phyloP scores from a whole-genome alignment of 2,329 filamentous ascomycete species.

The Diplodia mutila region DNA sequence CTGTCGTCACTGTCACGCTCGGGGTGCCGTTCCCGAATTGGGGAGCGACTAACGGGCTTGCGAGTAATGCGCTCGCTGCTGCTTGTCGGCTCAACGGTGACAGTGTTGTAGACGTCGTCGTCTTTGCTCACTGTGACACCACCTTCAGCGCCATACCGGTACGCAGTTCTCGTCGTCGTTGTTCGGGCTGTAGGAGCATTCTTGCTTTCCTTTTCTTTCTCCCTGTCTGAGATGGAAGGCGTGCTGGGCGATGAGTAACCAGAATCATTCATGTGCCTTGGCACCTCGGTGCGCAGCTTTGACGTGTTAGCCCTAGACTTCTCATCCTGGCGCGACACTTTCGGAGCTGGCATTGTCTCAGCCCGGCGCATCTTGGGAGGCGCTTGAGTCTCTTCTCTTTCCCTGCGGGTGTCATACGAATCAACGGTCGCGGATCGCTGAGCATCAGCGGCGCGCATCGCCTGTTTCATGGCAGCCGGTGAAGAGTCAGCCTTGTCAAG shows the following conservation, averaged over 20 bases:
- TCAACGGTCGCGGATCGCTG: conserved; percentile 39
- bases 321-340: conserved; percentile 37
- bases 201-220: conserved; percentile 32
- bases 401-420: conserved; percentile 34
- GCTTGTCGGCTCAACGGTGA: conserved; percentile 38
- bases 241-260: conserved; percentile 32
- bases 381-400: conserved; percentile 31
- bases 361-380: conserved; percentile 45
- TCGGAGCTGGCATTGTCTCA: conserved; percentile 46
- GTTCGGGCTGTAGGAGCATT: conserved; percentile 33
- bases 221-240: conserved; percentile 33
- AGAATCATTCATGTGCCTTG: conserved; percentile 30
- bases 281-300: conserved; percentile 36
- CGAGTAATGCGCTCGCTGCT: background rate
- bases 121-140: conserved; percentile 11
- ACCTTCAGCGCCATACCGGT: conserved; percentile 37
- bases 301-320: conserved; percentile 35
- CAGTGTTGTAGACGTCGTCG: conserved; percentile 35
- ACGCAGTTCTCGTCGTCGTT: conserved; percentile 31
- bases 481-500: conserved; percentile 46
- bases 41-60: background rate
- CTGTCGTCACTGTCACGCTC: conserved; percentile 7
- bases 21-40: background rate
- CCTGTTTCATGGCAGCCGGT: conserved; percentile 39
- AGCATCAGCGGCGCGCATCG: conserved; percentile 32